Conservation (phyloP, 768 basidiomycete species). For the Pulveroboletus sp. region DNA sequence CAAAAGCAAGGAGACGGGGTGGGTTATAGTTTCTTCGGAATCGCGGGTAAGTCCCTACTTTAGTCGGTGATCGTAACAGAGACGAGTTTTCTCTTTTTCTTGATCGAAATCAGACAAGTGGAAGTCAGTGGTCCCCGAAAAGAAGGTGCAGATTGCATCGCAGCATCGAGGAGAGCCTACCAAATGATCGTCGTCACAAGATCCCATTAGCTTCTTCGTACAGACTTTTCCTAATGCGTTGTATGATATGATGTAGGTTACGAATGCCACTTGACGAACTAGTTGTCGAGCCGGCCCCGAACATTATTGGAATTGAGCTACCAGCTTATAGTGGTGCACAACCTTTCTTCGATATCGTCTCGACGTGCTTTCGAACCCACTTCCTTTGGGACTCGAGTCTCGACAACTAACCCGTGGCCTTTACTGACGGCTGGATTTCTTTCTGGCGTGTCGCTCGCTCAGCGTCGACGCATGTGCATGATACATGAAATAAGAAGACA, state of each 20-base stretch:
- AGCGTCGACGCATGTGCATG: no score
- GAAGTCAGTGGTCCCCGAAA: slow-evolving; percentile 18
- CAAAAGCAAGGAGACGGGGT: slow-evolving; percentile 10
- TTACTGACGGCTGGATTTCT: no score
- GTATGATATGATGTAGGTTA: slow-evolving; percentile 6
- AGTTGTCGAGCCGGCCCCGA: background rate
- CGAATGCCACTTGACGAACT: background rate
- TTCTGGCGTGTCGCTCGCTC: no score
- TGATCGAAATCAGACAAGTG: slow-evolving; percentile 18
- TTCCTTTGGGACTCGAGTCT: no score
- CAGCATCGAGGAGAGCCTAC: slow-evolving; percentile 3
- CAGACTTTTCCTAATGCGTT: background rate
- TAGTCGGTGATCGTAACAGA: background rate
- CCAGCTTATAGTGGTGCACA: no score
- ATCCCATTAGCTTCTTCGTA: background rate
- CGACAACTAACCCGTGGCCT: no score
- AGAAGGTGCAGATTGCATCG: slow-evolving; percentile 17
- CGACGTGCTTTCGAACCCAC: no score
- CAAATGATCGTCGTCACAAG: background rate
- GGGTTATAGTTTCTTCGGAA: slow-evolving; percentile 16
- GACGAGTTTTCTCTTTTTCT: background rate
- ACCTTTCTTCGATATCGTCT: background rate
- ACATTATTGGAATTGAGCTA: background rate
- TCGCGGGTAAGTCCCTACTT: slow-evolving; percentile 17
- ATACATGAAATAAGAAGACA: no score